Conservation (phyloP, 257 asterid species). For the Fraxinus excelsior region DNA sequence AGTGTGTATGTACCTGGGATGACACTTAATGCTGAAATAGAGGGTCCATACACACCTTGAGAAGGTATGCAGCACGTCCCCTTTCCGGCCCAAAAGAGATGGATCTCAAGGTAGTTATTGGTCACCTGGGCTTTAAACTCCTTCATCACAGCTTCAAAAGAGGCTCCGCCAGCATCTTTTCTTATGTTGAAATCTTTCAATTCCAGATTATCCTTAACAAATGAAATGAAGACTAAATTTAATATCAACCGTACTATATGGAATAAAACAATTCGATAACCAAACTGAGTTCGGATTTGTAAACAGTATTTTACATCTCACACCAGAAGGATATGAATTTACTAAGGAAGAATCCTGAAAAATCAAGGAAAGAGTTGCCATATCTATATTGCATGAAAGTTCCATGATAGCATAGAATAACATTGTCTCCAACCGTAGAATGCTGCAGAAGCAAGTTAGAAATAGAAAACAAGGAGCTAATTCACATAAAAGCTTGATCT, state of each 20-base stretch:
- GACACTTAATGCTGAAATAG: conserved; percentile 75
- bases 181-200: conserved; percentile 64
- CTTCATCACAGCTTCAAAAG: conserved; percentile 48
- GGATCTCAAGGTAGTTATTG: conserved; percentile 73
- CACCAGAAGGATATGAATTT: too few species aligned
- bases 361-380: too few species aligned
- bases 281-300: too few species aligned
- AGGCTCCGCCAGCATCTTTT: conserved; percentile 53
- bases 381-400: too few species aligned
- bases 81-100: conserved; percentile 89
- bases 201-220: conserved; percentile 54
- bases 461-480: too few species aligned
- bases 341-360: too few species aligned
- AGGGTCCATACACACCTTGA: conserved; percentile 71
- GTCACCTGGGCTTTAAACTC: conserved; percentile 46
- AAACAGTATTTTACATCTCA: too few species aligned
- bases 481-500: too few species aligned
- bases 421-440: too few species aligned
- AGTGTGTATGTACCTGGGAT: conserved; percentile 50
- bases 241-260: background rate
- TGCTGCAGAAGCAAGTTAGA: too few species aligned
- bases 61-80: conserved; percentile 85
- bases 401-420: too few species aligned
- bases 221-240: background rate
- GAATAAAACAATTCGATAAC: background rate